Base-by-base conservation (phyloP, 2,329 filamentous ascomycete genomes). In the Alternaria sp. region DNA sequence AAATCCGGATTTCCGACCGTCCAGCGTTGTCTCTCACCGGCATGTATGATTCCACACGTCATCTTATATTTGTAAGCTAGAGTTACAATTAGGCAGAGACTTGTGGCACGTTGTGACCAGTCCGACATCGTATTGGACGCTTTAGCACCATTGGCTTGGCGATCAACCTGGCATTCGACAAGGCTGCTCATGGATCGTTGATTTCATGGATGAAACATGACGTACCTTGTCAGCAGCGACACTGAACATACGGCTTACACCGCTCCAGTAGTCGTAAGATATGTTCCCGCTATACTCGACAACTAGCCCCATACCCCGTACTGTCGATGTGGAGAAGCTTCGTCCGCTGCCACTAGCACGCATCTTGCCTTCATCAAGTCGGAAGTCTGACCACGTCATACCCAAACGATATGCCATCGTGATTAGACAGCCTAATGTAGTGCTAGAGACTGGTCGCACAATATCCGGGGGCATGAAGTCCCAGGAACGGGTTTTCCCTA, bases 401-500 rank as follows among this genome's bases (percentile, higher is more conserved):
- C 38, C 48, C 26, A 59, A 18, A 0, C 62, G 56, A 18, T 64
- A 32, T 8, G 52, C 55, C n/a, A 64, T 44, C 18, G 36, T 44
- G 3, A 64, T 34, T 14, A 64, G 28, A 5, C 36, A 51, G 0
- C 59, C 59, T 0, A 64, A 0, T 1, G 55, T 62, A 0, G 56
- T 64, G 12, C 54, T 64, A 1, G 59, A 59, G 6, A 62, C 6
- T 5, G 62, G 59, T 1, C 62, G 49, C 1, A 62, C 62, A 3
- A 59, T 47, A 2, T 64, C 62, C 24, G 62, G 59, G 0, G 62
- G 62, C 62, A 59, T 62, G 4, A 62, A 57, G 12, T 62, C 62
- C 59, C 55, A 62, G 2, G 53, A 59, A 30, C 56, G 38, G 1
- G 11, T 46, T 3, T 32, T 51, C 20, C 18, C 49, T 14, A 16